Evolutionary conservation across 2,329 filamentous ascomycete species (phyloP), one percentile per base, ranked within the genome.

Genomic region (Xylariaceae sp.): DNA sequence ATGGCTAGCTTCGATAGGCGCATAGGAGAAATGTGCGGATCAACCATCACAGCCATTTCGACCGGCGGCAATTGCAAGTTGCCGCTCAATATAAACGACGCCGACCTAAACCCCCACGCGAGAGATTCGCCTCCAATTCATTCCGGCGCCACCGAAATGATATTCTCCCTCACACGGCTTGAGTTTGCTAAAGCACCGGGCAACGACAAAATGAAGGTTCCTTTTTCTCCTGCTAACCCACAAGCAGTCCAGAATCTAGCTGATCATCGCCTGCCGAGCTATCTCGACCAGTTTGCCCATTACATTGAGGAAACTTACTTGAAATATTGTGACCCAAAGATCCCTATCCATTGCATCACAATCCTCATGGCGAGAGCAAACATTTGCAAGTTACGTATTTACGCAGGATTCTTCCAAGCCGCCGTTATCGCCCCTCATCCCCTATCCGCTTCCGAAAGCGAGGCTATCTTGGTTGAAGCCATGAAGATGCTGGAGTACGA

Each of bases 1-100:
- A 77, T 92, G 13, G 79, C 87, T 11, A 77, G 84, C 30, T 87
- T 89, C 64, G 88, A 92, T 70, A 78, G 81, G 61, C 85, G 88
- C 18, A 81, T 89, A 44, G 81, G 85, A 58, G 88, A 90, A 69
- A 81, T 90, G 71, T 81, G 83, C 2, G 81, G 82, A 53, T 82
- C 80, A 15, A 77, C 79, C 39, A 79, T 85, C 56, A 84, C 81
- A 3, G 82, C 81, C 0, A 74, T 85, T 30, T 82, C 81, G 0
- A 80, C 75, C 41, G 76, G 76, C 8, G 77, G 77, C 8, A 82
- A 85, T 67, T 83, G 81, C 71, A 80, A 77, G 61, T 72, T 83
- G 37, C 84, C 83, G 1, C 76, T 85, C 54, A 86, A 86, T 64
- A 79, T 86, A 66, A 85, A 85, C 69, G 84, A 87, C 66, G 78